Percentiles rank a stretch among this genome's conserved stretches.
These are phyloP conservation scores for Candida smagusa DNA, from an alignment of 1,139 yeast genomes.

Conservation along the genomic window DNA sequence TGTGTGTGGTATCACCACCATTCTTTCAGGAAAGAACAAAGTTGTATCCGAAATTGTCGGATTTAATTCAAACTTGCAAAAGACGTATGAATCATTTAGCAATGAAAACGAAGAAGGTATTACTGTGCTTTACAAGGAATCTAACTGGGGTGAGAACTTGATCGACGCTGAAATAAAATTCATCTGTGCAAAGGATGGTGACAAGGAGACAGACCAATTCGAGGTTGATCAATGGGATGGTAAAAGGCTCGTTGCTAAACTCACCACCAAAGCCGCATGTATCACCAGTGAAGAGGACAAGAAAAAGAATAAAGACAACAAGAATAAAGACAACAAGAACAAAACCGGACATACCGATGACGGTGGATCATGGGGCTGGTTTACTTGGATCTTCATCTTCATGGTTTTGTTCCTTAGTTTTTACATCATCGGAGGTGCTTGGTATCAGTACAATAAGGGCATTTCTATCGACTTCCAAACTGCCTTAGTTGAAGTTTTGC, in stretches of 20 bases:
- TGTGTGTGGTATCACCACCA: slow-evolving; percentile 61
- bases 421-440: slow-evolving; percentile 76
- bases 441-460: slow-evolving; percentile 62
- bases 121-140: slow-evolving; percentile 46
- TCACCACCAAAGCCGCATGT: slow-evolving; percentile 39
- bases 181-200: slow-evolving; percentile 44
- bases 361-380: slow-evolving; percentile 70
- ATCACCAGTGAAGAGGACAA: slow-evolving; percentile 25
- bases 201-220: slow-evolving; percentile 24
- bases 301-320: slow-evolving; percentile 15
- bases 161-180: slow-evolving; percentile 53
- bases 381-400: slow-evolving; percentile 69
- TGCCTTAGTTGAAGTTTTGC: slow-evolving; percentile 70
- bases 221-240: slow-evolving; percentile 33
- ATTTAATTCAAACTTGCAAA: slow-evolving; percentile 34
- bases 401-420: slow-evolving; percentile 65
- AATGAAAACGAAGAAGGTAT: slow-evolving; percentile 37
- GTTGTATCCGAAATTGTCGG: slow-evolving; percentile 57
- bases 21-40: slow-evolving; percentile 44
- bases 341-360: slow-evolving; percentile 18
- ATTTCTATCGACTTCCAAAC: slow-evolving; percentile 49
- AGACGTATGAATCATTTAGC: slow-evolving; percentile 20
- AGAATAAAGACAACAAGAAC: slow-evolving; percentile 18
- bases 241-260: slow-evolving; percentile 20
- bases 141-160: slow-evolving; percentile 67